These are phyloP conservation scores for Dacryopinax primogenitus DNA, from an alignment of 768 basidiomycete genomes.

Conservation along the genomic window DNA sequence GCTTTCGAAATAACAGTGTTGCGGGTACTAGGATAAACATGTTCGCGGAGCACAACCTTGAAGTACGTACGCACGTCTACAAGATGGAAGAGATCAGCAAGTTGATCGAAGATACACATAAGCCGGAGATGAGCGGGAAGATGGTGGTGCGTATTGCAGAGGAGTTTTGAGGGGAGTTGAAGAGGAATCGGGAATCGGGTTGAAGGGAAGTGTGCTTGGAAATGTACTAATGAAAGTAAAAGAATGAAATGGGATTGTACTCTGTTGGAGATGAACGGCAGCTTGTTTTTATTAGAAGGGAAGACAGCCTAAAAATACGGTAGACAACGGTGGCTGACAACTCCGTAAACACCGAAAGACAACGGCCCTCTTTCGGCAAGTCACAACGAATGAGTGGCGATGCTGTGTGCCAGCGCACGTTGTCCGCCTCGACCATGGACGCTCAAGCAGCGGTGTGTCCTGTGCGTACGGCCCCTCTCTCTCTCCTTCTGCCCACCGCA, in stretches of 20 bases:
- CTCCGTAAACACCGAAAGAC: background rate
- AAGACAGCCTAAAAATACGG: no score
- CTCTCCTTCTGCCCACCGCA: background rate
- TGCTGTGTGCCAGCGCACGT: background rate
- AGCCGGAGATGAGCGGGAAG: background rate
- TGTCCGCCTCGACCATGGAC: background rate
- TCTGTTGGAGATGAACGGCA: no score
- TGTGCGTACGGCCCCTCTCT: background rate
- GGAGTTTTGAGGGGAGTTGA: background rate
- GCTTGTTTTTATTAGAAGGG: no score
- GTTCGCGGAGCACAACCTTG: background rate
- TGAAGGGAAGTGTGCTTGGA: no score
- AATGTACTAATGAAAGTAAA: no score
- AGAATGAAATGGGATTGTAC: no score
- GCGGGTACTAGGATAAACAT: background rate
- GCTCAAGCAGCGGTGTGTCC: no score
- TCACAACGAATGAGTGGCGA: background rate
- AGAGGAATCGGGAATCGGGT: no score
- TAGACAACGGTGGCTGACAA: no score
- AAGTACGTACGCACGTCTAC: background rate
- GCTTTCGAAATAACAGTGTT: background rate
- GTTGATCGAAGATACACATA: background rate
- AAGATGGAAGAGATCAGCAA: background rate
- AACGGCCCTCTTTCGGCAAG: background rate
- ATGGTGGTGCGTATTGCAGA: background rate